Evolutionary conservation across 176 grass and related monocot species (phyloP), one percentile per base, ranked within the genome.

Genomic region (Paspalum notatum): DNA sequence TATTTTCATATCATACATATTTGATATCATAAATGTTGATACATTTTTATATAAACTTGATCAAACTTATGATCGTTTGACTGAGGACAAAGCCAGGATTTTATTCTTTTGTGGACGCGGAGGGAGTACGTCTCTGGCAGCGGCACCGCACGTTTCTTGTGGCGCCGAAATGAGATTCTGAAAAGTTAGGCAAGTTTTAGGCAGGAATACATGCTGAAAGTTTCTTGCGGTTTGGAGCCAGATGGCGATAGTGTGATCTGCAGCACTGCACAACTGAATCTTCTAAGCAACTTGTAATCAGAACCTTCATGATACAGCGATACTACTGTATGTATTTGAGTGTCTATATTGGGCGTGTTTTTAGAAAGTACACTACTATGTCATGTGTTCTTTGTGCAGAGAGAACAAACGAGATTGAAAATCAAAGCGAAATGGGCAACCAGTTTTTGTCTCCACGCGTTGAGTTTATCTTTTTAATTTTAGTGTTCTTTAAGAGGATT

Each of bases 111-210:
- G n/a, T n/a, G n/a, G n/a, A n/a, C n/a, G n/a, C n/a, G n/a, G n/a
- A n/a, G n/a, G n/a, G n/a, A n/a, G n/a, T n/a, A 43, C 18, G 38
- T 24, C 8, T 47, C 8, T 18, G 8, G 56, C 22, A 27, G 15
- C 41, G 14, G 55, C 73, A 74, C 72, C 52, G 18, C 37, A 42
- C 32, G 43, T n/a, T 57, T 45, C 14, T 7, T 26, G 55, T 60
- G 39, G 74, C 27, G 42, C 61, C 55, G 21, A 61, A 17, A 61
- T 7, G 55, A 76, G 74, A 61, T 77, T 14, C 74, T 77, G 9
- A 49, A 73, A 62, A 63, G 58, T 63, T 63, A 37, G 21, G 41
- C 55, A 60, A 27, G 73, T 16, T 10, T 26, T 82, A 5, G 20
- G 20, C 68, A 27, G 32, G 62, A 54, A 72, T 72, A 62, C 43